Percentiles rank a stretch among this genome's conserved stretches.
These are phyloP conservation scores for Trichopus zeylanicus DNA, from an alignment of 116 monocot genomes.

Conservation along the genomic window DNA sequence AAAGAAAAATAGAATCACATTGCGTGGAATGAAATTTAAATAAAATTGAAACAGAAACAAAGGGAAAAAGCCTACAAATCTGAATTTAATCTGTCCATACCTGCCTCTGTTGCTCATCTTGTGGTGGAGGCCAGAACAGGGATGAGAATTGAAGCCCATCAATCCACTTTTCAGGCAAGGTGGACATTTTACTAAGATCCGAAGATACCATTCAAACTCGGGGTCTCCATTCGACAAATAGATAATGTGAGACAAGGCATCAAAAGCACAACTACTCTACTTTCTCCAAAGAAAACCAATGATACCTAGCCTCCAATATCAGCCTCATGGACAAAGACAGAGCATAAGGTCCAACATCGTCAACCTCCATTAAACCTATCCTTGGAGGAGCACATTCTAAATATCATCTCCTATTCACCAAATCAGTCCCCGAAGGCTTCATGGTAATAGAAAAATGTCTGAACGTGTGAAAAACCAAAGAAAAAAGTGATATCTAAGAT, in stretches of 20 bases:
- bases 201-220: background rate
- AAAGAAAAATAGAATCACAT: too few relatives aligned
- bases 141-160: conserved; percentile 89
- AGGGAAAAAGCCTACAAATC: too few relatives aligned
- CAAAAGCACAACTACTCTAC: too few relatives aligned
- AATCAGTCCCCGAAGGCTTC: background rate
- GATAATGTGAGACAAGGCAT: background rate
- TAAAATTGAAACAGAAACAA: background rate
- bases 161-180: conserved; percentile 69
- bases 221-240: background rate
- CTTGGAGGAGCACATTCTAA: background rate
- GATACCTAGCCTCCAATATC: background rate
- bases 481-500: too few relatives aligned
- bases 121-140: conserved; percentile 78
- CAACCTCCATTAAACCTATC: background rate
- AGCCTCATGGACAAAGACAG: background rate
- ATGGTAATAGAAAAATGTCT: too few relatives aligned
- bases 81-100: too few relatives aligned
- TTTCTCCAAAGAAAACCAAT: conserved; percentile 1
- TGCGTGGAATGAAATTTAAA: too few relatives aligned
- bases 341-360: too few relatives aligned
- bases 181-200: conserved; percentile 28
- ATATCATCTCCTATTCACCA: background rate
- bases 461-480: too few relatives aligned
- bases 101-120: conserved; percentile 78